Base-by-base conservation (phyloP, 1,139 yeast species). In the Debaryomycetaceae sp. region DNA sequence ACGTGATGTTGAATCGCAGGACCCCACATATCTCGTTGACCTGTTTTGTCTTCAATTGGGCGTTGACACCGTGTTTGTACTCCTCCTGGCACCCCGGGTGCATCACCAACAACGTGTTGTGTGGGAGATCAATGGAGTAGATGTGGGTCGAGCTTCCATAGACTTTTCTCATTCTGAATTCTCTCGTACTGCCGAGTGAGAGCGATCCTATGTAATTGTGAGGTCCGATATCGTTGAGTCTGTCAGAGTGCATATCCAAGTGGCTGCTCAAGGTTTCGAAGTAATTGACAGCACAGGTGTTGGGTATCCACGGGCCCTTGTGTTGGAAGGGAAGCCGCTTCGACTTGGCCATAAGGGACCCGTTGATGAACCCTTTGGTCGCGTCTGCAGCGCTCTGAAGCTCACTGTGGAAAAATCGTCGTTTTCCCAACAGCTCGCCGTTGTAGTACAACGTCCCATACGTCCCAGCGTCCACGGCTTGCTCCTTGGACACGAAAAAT, bases 1-100 rank as follows among this genome's bases (percentile, higher is more conserved):
- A 85, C 0, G 95, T 86, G 38, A 86, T 58, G 52, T 82, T 85
- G 52, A 83, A 74, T 41, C 95, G 64, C 4, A 70, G 50, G 3
- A 68, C 52, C 0, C 83, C 84, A 0, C 82, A 61, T 1, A 74
- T 59, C 0, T 78, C 75, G 55, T 85, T 83, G 1, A 63, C 62
- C 48, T 64, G 66, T 42, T 54, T 48, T 0, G 70, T 58, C 13
- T 62, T 58, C 54, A 56, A 59, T 59, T 59, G 51, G 9, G 68
- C 50, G 20, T 54, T 61, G 47, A 63, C 65, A 46, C 79, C 65
- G 55, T 85, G 91, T 52, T 81, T 84, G 59, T 65, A 86, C 40
- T 77, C 77, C 51, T 86, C 95, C 57, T 86, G 95, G 49, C 87
- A 81, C 1, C 88, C 88, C 1, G 88, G 85, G 50, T 82, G 81